Base-by-base conservation (phyloP, 257 asterid genomes). In the Fraxinus anomala region DNA sequence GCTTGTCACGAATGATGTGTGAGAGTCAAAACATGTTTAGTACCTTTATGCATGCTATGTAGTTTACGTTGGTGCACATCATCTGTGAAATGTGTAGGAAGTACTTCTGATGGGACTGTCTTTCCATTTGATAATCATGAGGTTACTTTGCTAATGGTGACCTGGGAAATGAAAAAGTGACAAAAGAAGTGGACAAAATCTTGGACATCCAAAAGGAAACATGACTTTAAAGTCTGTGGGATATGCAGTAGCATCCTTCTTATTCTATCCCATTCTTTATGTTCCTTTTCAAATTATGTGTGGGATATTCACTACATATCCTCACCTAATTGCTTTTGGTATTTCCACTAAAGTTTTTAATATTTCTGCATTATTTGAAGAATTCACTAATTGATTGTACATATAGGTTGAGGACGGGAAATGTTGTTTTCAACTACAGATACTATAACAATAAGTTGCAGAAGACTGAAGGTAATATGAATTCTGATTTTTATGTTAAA, bases 341-440 rank as follows among this genome's bases (percentile, higher is more conserved):
- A 23, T 56, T 77, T 47, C 54, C 42, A 63, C 40, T 70, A 36
- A 72, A 67, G 40, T 16, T 70, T 42, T 31, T 44, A 19, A 70
- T 42, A 23, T 42, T 70, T 70, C 11, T 59, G 21, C 36, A 56
- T n/a, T 44, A 68, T 26, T 72, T 34, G 5, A 28, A 65, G 73
- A 73, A 70, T 79, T 80, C 61, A 74, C 68, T 76, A 66, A 59
- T 82, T 82, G 76, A 76, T 84, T 8, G 49, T 61, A 31, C 75
- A 24, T 88, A 72, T 83, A 96, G 99, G 97, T 91, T 96, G 89
- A 92, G 99, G 91, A 82, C 89, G 70, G 98, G 99, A 75, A 96
- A 96, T 87, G 98, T 96, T 69, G 87, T 96, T 80, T 96, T 92
- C 96, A 91, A 93, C 88, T 96, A 92, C 88, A 87, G 83, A 85